Conservation (phyloP, 495 filamentous ascomycete genomes). For the Venustampulla echinocandica region DNA sequence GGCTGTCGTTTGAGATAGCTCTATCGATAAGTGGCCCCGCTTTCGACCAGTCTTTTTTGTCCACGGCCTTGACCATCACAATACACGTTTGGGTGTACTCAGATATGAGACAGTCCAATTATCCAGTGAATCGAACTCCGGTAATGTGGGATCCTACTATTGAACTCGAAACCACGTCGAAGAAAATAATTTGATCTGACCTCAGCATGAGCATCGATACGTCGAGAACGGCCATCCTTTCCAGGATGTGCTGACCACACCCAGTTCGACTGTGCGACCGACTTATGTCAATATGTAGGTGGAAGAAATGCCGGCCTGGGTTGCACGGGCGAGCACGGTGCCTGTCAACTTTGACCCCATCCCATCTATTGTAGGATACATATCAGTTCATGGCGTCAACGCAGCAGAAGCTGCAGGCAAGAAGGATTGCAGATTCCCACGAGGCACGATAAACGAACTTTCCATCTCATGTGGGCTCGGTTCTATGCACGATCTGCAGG, state of each 20-base stretch:
- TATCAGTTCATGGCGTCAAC: constrained; percentile 8
- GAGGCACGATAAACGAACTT: constrained; percentile 1
- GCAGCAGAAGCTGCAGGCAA: constrained; percentile 3
- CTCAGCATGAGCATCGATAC: constrained; percentile 6
- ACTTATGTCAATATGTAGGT: no score
- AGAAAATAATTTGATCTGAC: neutral
- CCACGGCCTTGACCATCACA: constrained; percentile 17
- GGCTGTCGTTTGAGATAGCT: constrained; percentile 15
- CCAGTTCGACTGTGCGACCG: neutral
- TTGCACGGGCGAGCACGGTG: constrained; percentile 6
- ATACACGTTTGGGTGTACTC: neutral
- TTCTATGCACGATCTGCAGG: constrained; percentile 2
- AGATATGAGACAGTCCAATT: no score
- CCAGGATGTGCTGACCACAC: neutral
- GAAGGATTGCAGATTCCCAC: constrained; percentile 1
- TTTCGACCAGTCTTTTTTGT: constrained; percentile 20
- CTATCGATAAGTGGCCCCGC: constrained; percentile 5
- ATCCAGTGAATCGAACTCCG: no score
- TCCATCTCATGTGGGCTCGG: constrained; percentile 5
- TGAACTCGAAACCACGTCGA: no score
- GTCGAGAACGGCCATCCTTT: constrained; percentile 1
- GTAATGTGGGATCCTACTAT: no score
- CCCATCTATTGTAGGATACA: neutral
- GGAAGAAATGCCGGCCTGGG: constrained; percentile 13
- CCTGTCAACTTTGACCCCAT: constrained; percentile 1